phyloP scores from a whole-genome alignment of 257 asterid genomes.

The Fraxinus excelsior region DNA sequence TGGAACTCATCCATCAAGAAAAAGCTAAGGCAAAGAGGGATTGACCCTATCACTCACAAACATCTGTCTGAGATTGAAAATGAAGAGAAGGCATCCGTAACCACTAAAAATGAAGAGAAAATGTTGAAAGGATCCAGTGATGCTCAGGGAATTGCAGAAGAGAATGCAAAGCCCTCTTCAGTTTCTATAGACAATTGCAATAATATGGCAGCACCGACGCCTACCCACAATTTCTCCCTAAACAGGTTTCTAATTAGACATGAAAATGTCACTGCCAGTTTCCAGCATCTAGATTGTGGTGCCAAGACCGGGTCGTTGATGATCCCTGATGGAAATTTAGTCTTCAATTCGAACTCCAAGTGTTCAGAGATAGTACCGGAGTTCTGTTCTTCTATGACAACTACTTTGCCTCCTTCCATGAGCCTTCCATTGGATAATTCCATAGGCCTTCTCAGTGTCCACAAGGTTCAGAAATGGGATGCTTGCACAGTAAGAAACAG shows the following conservation, averaged over 20 bases:
- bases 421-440: slow-evolving; percentile 17
- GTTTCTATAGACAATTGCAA: slow-evolving; percentile 15
- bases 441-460: slow-evolving; percentile 21
- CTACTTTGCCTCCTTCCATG: slow-evolving; percentile 10
- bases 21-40: slow-evolving; percentile 49
- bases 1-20: slow-evolving; percentile 64
- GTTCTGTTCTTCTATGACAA: neutral
- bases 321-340: slow-evolving; percentile 26
- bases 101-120: slow-evolving; percentile 22
- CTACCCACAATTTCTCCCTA: slow-evolving; percentile 46
- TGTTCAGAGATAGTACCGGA: slow-evolving; percentile 32
- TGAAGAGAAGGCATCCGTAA: slow-evolving; percentile 15
- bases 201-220: slow-evolving; percentile 16
- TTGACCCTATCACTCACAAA: slow-evolving; percentile 58
- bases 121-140: slow-evolving; percentile 23
- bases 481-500: slow-evolving; percentile 11
- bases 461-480: slow-evolving; percentile 46
- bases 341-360: slow-evolving; percentile 37
- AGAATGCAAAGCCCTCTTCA: slow-evolving; percentile 25
- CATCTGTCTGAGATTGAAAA: slow-evolving; percentile 38
- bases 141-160: slow-evolving; percentile 7
- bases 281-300: slow-evolving; percentile 31
- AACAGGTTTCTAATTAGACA: slow-evolving; percentile 34
- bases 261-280: slow-evolving; percentile 28
- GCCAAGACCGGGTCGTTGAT: slow-evolving; percentile 35